These are phyloP conservation scores for Dactylonectria macrodidyma DNA, from an alignment of 2,329 filamentous ascomycete species.

Conservation along the genomic window DNA sequence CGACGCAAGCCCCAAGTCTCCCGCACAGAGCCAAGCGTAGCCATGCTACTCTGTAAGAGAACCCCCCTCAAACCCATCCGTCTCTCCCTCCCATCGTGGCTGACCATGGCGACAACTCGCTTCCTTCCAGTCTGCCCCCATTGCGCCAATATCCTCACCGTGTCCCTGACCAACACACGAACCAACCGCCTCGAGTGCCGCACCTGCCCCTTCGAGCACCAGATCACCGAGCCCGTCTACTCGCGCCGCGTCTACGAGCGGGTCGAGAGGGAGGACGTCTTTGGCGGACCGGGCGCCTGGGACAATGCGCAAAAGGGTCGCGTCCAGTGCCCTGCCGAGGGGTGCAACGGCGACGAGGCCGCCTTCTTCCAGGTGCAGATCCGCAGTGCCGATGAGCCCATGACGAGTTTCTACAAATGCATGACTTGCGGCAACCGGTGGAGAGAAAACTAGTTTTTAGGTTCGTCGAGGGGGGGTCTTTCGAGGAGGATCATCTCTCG, in stretches of 20 bases:
- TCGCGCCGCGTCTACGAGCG: constrained; percentile 87
- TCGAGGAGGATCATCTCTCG: background rate
- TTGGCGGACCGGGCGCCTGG: constrained; percentile 91
- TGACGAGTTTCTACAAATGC: constrained; percentile 96
- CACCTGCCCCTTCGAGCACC: constrained; percentile 93
- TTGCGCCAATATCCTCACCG: constrained; percentile 87
- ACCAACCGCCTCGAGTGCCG: constrained; percentile 94
- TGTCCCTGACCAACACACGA: constrained; percentile 71
- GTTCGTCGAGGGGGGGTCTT: background rate
- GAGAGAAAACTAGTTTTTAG: constrained; percentile 71
- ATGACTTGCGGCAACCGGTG: constrained; percentile 77
- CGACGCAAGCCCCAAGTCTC: background rate
- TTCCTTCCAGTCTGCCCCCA: constrained; percentile 78
- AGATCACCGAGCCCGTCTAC: constrained; percentile 84
- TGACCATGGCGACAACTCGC: constrained; percentile 35
- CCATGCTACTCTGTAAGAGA: constrained; percentile 77
- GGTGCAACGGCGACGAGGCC: constrained; percentile 86
- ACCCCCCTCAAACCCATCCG: background rate
- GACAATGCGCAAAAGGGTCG: constrained; percentile 90
- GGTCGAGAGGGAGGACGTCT: constrained; percentile 90
- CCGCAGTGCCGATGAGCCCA: constrained; percentile 96
- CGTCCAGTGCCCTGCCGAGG: constrained; percentile 85
- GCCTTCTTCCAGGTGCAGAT: constrained; percentile 99
- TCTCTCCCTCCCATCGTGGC: constrained; percentile 22
- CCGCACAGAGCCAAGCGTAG: constrained; percentile 36